phyloP scores from a whole-genome alignment of 1,284 basidiomycete genomes.

The Moniliophthora roreri region DNA sequence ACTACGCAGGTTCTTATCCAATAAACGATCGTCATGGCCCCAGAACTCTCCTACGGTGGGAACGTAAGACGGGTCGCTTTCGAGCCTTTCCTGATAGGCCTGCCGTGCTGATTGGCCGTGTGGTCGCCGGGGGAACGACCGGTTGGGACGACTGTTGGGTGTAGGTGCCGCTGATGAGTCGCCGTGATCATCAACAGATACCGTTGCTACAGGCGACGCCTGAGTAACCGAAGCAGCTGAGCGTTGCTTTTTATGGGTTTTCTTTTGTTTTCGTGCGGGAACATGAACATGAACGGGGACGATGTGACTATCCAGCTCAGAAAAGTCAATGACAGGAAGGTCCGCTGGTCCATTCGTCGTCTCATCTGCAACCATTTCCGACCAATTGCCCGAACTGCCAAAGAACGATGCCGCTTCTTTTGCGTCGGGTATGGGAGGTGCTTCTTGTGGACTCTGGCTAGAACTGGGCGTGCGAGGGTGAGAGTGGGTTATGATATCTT shows the following conservation, averaged over 20 bases:
- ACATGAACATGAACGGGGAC: constrained; percentile 28
- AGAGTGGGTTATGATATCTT: constrained; percentile 51
- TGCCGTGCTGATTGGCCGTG: constrained; percentile 65
- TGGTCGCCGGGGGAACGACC: constrained; percentile 33
- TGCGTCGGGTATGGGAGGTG: constrained; percentile 7
- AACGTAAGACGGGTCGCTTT: constrained; percentile 81
- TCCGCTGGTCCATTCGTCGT: constrained; percentile 53
- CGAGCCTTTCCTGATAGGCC: constrained; percentile 74
- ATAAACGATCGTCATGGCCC: constrained; percentile 85
- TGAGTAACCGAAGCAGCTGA: constrained; percentile 22
- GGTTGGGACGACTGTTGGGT: constrained; percentile 27
- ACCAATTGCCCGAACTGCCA: constrained; percentile 58
- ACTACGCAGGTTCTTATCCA: constrained; percentile 73
- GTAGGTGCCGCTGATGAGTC: constrained; percentile 11
- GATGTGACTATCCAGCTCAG: constrained; percentile 53
- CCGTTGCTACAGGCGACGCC: constrained; percentile 20
- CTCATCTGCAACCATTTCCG: constrained; percentile 81
- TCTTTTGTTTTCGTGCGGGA: constrained; percentile 37
- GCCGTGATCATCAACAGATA: constrained; percentile 20
- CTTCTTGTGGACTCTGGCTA: constrained; percentile 54
- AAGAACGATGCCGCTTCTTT: constrained; percentile 51
- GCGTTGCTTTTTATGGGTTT: constrained; percentile 30
- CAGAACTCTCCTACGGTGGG: constrained; percentile 88
- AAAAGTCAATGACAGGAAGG: constrained; percentile 80
- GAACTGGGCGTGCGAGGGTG: constrained; percentile 62